Evolutionary conservation across 306 rosid genomes (phyloP), one percentile per base, ranked within the genome.

Genomic region (Trifolium fragiferum): DNA sequence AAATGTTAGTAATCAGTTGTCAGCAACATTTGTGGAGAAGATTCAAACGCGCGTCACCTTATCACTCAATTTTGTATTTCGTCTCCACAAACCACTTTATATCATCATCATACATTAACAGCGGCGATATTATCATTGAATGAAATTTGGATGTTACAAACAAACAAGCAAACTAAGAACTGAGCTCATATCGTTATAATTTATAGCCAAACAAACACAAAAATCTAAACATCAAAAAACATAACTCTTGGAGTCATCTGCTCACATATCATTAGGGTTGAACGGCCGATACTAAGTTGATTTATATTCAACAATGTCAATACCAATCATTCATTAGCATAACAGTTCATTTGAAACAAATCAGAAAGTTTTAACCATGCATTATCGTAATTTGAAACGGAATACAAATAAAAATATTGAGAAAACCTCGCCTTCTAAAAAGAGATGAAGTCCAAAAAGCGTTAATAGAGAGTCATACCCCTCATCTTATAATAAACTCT

Each of bases 341-440:
- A 79, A 53, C 41, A 32, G 35, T 33, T 74, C 38, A 44, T 7
- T n/a, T 49, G 57, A 50, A 50, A 50, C 57, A 50, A n/a, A 50
- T 19, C 27, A 53, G 59, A 18, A 53, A 54, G 30, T 14, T 54
- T 19, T 54, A 54, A 54, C 60, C 60, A 53, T 54, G 30, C 60
- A 54, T 54, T 20, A 72, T 40, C n/a, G 47, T 8, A 66, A 37
- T 65, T 37, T 4, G 70, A 46, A 84, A 72, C 75, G 16, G 71
- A 25, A 54, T 78, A 44, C 66, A 73, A 38, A 6, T 11, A 21
- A 20, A 75, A 6, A 37, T 6, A n/a, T 15, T 15, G 7, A n/a
- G 20, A 49, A n/a, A 49, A n/a, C n/a, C 54, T n/a, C 18, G 6
- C n/a, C 20, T n/a, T 49, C 54, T 7, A 49, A 15, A 49, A 49